Evolutionary conservation across 2,329 filamentous ascomycete species (phyloP).

Genomic region (Monilinia aucupariae): DNA sequence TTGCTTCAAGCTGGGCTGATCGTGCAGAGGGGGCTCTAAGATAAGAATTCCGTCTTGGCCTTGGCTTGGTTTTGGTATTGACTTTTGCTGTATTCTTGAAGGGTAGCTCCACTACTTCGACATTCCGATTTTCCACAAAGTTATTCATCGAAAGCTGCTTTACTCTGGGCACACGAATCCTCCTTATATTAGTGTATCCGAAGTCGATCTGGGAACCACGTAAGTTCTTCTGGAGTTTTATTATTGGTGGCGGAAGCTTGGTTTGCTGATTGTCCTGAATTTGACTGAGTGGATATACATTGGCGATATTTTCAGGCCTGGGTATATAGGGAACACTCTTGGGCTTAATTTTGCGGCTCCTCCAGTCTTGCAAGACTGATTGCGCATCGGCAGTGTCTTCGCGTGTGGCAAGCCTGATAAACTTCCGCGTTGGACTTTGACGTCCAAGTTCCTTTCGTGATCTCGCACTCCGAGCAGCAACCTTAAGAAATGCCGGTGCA

Average conservation of each 20-base stretch:
- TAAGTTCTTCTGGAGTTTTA: background rate
- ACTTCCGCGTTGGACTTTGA: constrained; percentile 49
- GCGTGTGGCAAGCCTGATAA: constrained; percentile 56
- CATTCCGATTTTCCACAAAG: constrained; percentile 31
- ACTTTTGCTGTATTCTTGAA: background rate
- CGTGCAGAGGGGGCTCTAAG: constrained; percentile 31
- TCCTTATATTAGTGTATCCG: constrained; percentile 15
- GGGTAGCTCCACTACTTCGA: background rate
- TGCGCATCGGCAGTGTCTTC: constrained; percentile 54
- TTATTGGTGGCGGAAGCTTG: constrained; percentile 13
- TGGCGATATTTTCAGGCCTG: background rate
- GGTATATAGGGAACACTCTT: constrained; percentile 9
- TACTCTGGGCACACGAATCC: constrained; percentile 24
- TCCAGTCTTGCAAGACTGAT: constrained; percentile 51
- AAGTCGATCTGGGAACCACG: background rate
- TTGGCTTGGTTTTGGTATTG: background rate
- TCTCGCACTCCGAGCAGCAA: constrained; percentile 55
- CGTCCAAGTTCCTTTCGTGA: constrained; percentile 46
- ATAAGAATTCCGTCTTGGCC: constrained; percentile 19
- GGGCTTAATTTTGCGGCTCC: constrained; percentile 32
- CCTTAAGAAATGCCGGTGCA: constrained; percentile 53
- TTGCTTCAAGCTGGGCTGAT: constrained; percentile 53
- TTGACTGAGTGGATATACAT: constrained; percentile 19
- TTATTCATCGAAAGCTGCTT: constrained; percentile 30
- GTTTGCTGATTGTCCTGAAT: constrained; percentile 27